These are phyloP conservation scores for Hypoxylon fuscum DNA, from an alignment of 495 filamentous ascomycete genomes.

Conservation along the genomic window DNA sequence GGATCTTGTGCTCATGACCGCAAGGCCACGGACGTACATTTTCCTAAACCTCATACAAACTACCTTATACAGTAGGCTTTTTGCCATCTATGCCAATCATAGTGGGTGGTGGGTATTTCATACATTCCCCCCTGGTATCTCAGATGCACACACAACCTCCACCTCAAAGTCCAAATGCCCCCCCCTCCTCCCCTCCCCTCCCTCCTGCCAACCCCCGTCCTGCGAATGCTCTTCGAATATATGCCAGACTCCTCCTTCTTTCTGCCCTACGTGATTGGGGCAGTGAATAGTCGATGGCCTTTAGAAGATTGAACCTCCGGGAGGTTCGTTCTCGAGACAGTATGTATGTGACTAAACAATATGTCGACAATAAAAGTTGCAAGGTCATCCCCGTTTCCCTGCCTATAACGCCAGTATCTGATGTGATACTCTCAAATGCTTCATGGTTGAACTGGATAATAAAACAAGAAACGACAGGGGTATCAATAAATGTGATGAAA, in stretches of 20 bases:
- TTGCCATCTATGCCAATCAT: background rate
- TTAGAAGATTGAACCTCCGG: background rate
- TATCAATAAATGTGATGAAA: conserved; percentile 40
- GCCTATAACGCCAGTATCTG: conserved; percentile 37
- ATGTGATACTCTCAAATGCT: conserved; percentile 42
- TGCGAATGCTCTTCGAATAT: conserved; percentile 26
- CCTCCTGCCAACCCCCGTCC: too few relatives aligned
- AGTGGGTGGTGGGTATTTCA: conserved; percentile 10
- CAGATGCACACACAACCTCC: too few relatives aligned
- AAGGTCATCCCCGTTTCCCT: conserved; percentile 25
- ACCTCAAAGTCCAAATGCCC: too few relatives aligned
- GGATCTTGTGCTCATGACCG: too few relatives aligned
- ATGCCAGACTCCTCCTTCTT: conserved; percentile 30
- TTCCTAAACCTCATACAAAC: conserved; percentile 23
- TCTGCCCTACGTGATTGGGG: conserved; percentile 6
- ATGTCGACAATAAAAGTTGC: conserved; percentile 26
- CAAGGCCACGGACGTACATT: too few relatives aligned
- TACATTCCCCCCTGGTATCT: too few relatives aligned
- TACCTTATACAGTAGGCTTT: too few relatives aligned
- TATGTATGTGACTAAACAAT: conserved; percentile 21
- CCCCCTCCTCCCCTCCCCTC: too few relatives aligned
- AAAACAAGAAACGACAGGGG: conserved; percentile 44
- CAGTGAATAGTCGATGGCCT: background rate
- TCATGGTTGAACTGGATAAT: conserved; percentile 28
- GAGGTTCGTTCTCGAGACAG: background rate